phyloP scores from a whole-genome alignment of 257 asterid genomes.

The Nicotiana sylvestris region DNA sequence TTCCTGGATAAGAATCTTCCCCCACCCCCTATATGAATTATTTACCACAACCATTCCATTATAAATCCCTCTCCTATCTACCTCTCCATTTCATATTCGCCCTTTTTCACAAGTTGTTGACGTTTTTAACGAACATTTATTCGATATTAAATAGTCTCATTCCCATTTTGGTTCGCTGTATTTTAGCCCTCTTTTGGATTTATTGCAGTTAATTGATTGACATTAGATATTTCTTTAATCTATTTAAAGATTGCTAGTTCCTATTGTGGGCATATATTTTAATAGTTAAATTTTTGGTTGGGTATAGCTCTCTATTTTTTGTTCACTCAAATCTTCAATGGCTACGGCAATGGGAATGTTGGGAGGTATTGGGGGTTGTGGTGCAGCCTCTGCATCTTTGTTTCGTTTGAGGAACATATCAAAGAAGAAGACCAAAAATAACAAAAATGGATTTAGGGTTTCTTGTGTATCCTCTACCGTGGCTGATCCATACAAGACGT shows the following conservation, averaged over 20 bases:
- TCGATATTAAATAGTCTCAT: not conserved
- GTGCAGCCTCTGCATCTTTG: conserved; percentile 43
- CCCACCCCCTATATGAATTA: no score
- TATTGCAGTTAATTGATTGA: not conserved
- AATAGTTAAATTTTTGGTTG: not conserved
- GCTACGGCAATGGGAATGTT: conserved; percentile 33
- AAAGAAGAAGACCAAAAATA: conserved; percentile 20
- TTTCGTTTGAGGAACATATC: conserved; percentile 27
- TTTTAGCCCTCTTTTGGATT: not conserved
- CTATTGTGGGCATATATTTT: not conserved
- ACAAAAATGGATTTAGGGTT: conserved; percentile 35
- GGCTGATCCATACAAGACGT: conserved; percentile 70
- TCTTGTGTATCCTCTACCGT: conserved; percentile 40
- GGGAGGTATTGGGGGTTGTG: conserved; percentile 36
- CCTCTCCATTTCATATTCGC: not conserved
- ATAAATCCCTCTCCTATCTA: not conserved
- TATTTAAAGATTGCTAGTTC: not conserved
- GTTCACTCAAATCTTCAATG: conserved; percentile 24
- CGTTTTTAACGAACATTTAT: not conserved
- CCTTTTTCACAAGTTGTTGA: not conserved
- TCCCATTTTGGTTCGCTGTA: not conserved
- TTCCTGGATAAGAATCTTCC: not conserved
- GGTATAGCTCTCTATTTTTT: not conserved
- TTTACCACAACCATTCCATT: no score
- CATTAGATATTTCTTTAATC: not conserved